Conservation (phyloP, 1,284 basidiomycete genomes). For the Cronartium ribicola region DNA sequence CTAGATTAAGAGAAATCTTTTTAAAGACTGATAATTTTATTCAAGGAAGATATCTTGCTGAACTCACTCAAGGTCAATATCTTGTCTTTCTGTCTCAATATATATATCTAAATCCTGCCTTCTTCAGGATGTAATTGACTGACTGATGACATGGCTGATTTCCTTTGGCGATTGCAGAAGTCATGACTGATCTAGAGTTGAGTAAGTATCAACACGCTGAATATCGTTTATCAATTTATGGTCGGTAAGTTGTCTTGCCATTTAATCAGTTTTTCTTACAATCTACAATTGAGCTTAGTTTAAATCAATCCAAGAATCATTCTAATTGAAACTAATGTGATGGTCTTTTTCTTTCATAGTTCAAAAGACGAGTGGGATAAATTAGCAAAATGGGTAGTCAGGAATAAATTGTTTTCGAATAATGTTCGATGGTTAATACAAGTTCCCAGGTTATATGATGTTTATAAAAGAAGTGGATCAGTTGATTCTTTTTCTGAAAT, state of each 20-base stretch:
- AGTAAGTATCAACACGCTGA: slow-evolving; percentile 90
- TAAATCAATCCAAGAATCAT: too few species aligned
- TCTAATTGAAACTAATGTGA: too few species aligned
- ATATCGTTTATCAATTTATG: slow-evolving; percentile 96
- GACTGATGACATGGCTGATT: not conserved
- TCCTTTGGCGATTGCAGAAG: slow-evolving; percentile 59
- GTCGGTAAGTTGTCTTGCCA: slow-evolving; percentile 55
- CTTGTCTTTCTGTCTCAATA: not conserved
- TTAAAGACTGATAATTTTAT: slow-evolving; percentile 96
- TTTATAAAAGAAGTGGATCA: slow-evolving; percentile 86
- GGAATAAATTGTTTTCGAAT: slow-evolving; percentile 88
- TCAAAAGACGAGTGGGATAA: slow-evolving; percentile 88
- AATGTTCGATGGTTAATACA: slow-evolving; percentile 98
- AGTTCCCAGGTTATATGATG: slow-evolving; percentile 88
- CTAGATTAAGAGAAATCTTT: slow-evolving; percentile 92
- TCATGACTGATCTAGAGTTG: slow-evolving; percentile 93
- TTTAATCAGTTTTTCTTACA: too few species aligned
- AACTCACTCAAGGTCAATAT: slow-evolving; percentile 73
- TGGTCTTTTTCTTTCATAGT: slow-evolving; percentile 44
- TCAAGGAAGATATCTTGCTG: slow-evolving; percentile 86
- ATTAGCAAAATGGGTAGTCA: slow-evolving; percentile 90
- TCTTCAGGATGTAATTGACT: slow-evolving; percentile 2
- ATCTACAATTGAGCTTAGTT: too few species aligned
- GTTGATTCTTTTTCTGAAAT: slow-evolving; percentile 87
- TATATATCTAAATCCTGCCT: not conserved